A percentile compares a stretch with the other conserved stretches of the same genome.
phyloP scores from a whole-genome alignment of 2,329 filamentous ascomycete genomes.

The Diplodia sapinea region DNA sequence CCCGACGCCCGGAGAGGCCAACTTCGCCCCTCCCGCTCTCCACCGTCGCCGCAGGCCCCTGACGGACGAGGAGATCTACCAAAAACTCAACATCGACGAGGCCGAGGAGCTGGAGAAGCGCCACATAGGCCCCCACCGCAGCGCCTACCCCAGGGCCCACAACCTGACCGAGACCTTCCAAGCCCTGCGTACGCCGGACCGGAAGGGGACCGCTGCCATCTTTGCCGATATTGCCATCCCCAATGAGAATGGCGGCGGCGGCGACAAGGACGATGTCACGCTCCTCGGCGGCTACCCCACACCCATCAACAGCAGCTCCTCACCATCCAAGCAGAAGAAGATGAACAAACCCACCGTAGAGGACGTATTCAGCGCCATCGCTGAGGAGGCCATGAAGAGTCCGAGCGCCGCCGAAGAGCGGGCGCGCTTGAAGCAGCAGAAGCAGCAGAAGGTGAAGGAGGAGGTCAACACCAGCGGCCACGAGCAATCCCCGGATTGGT shows the following conservation, averaged over 20 bases:
- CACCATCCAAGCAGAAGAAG: not conserved
- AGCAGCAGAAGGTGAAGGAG: not conserved
- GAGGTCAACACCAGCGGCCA: not conserved
- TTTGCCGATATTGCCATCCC: not conserved
- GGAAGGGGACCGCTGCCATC: not conserved
- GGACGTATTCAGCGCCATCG: not conserved
- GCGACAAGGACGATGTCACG: not conserved
- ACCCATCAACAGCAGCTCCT: not conserved
- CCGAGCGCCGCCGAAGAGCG: not conserved
- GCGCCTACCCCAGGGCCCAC: not conserved
- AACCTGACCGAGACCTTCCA: slow-evolving; percentile 5
- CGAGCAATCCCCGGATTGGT: not conserved
- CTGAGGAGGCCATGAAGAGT: not conserved
- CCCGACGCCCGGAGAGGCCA: slow-evolving; percentile 9
- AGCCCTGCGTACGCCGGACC: not conserved
- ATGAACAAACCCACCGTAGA: not conserved
- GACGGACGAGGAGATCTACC: not conserved
- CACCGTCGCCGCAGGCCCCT: not conserved
- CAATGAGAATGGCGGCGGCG: too few species aligned
- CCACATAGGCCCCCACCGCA: not conserved
- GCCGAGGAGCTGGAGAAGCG: not conserved
- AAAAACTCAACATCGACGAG: slow-evolving; percentile 1
- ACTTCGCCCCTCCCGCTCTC: not conserved
- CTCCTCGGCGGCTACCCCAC: not conserved
- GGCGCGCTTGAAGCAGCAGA: not conserved